Conservation (phyloP, 805 yeast species). For the Candida maltosa region DNA sequence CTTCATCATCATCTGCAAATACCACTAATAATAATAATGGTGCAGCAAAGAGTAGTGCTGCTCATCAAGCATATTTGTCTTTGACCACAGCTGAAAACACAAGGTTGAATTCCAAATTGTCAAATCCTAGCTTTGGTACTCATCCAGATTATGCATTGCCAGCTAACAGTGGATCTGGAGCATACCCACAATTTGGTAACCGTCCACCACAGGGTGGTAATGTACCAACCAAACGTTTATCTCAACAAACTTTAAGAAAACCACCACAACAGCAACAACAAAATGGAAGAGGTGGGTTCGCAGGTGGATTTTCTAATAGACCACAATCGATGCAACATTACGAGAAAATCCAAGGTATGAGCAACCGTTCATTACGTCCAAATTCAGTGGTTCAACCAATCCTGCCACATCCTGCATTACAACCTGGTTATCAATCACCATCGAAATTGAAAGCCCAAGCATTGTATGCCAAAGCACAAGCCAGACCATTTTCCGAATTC, state of each 20-base stretch:
- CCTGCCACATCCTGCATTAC: slow-evolving; percentile 38
- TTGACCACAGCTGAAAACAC: slow-evolving; percentile 79
- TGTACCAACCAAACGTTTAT: slow-evolving; percentile 16
- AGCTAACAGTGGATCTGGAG: slow-evolving; percentile 5
- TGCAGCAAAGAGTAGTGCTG: slow-evolving; percentile 31
- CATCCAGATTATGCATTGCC: slow-evolving; percentile 4
- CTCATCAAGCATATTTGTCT: slow-evolving; percentile 63
- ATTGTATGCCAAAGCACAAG: slow-evolving; percentile 49
- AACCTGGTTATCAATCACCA: slow-evolving; percentile 35
- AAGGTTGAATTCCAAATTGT: slow-evolving; percentile 61
- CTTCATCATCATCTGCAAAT: slow-evolving; percentile 5
- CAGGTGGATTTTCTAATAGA: too few species aligned
- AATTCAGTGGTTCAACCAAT: slow-evolving; percentile 29
- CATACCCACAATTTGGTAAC: slow-evolving; percentile 10
- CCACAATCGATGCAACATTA: slow-evolving; percentile 26
- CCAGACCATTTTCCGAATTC: slow-evolving; percentile 36
- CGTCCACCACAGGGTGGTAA: slow-evolving; percentile 8
- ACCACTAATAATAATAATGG: slow-evolving; percentile 6
- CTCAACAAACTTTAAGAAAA: slow-evolving; percentile 25
- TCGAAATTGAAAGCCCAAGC: slow-evolving; percentile 48
- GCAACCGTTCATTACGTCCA: slow-evolving; percentile 26
- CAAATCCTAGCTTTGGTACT: slow-evolving; percentile 32
- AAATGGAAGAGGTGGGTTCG: slow-evolving; percentile 21
- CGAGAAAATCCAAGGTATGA: slow-evolving; percentile 17
- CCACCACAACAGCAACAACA: slow-evolving; percentile 10